Percentiles rank a stretch among this genome's conserved stretches.
phyloP scores from a whole-genome alignment of 495 filamentous ascomycete genomes.

The Podospora bellae-mahoneyi region DNA sequence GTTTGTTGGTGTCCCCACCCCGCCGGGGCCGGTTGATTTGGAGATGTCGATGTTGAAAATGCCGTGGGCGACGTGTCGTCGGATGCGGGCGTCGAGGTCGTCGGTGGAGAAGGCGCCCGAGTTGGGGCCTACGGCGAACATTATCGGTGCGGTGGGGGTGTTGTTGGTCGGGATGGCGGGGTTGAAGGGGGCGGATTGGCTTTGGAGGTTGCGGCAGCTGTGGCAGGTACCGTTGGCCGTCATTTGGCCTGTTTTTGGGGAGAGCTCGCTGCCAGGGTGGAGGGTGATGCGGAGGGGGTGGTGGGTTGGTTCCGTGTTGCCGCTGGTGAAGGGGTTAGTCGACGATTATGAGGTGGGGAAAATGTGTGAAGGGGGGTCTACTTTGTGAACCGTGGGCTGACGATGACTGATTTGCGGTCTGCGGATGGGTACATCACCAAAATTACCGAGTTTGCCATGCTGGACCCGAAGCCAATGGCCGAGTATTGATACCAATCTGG shows the following conservation, averaged over 20 bases:
- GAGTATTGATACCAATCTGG: conserved; percentile 31
- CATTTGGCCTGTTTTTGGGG: conserved; percentile 25
- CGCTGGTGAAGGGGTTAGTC: conserved; percentile 16
- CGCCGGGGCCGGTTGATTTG: conserved; percentile 43
- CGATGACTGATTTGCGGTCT: conserved; percentile 21
- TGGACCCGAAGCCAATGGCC: conserved; percentile 30
- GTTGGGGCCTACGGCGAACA: conserved; percentile 54
- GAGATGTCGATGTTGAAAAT: conserved; percentile 53
- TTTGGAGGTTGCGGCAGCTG: conserved; percentile 45
- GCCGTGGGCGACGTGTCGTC: conserved; percentile 54
- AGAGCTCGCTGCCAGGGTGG: conserved; percentile 29
- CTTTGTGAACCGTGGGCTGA: conserved; percentile 25
- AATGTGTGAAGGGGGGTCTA: conserved; percentile 11
- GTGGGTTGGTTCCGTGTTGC: conserved; percentile 49
- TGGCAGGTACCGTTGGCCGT: conserved; percentile 48
- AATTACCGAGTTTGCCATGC: conserved; percentile 27
- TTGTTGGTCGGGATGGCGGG: conserved; percentile 20
- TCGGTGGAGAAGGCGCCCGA: conserved; percentile 33
- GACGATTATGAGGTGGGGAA: neutral
- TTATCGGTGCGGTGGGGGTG: conserved; percentile 44
- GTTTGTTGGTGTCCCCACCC: conserved; percentile 13
- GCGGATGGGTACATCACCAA: conserved; percentile 30
- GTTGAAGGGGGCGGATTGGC: conserved; percentile 23
- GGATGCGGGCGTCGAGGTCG: conserved; percentile 40
- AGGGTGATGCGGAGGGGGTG: conserved; percentile 38